A percentile compares a stretch with the other conserved stretches of the same genome.
Conservation (phyloP, 805 yeast species). For the Clavispora asparagi region DNA sequence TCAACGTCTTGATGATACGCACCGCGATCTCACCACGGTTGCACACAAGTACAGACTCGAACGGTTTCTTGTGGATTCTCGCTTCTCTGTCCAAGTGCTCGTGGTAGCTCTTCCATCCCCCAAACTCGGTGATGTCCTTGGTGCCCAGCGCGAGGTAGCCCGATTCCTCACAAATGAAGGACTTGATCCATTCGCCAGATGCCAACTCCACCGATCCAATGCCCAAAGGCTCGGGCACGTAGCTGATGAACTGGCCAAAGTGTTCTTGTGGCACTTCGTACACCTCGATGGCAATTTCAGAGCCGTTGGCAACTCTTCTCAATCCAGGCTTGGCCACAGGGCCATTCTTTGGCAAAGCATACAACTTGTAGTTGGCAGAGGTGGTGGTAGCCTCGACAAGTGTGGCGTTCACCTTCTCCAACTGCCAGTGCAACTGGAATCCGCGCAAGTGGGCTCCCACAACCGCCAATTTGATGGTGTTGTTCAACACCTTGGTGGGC, state of each 20-base stretch:
- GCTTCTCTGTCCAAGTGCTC: conserved; percentile 27
- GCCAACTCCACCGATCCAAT: conserved; percentile 87
- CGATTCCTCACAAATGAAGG: conserved; percentile 89
- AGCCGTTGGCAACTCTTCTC: conserved; percentile 60
- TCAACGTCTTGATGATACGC: conserved; percentile 82
- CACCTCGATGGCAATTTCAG: conserved; percentile 68
- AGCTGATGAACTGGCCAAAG: conserved; percentile 77
- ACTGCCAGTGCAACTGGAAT: conserved; percentile 90
- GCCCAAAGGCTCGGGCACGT: conserved; percentile 94
- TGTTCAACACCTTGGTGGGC: conserved; percentile 11
- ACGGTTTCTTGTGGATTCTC: conserved; percentile 45
- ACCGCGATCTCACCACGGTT: conserved; percentile 98
- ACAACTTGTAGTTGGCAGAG: conserved; percentile 64
- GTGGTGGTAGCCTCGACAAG: conserved; percentile 65
- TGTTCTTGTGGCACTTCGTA: conserved; percentile 74
- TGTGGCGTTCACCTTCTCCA: conserved; percentile 75
- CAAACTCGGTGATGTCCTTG: conserved; percentile 74
- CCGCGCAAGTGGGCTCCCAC: conserved; percentile 95
- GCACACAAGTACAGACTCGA: conserved; percentile 84
- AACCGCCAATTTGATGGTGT: conserved; percentile 68
- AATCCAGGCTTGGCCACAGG: conserved; percentile 89
- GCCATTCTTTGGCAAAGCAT: conserved; percentile 77
- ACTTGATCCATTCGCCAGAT: conserved; percentile 80
- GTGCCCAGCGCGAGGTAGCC: conserved; percentile 75
- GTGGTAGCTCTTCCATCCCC: conserved; percentile 80